phyloP scores from a whole-genome alignment of 1,139 yeast species.

The Diutina siamensis region DNA sequence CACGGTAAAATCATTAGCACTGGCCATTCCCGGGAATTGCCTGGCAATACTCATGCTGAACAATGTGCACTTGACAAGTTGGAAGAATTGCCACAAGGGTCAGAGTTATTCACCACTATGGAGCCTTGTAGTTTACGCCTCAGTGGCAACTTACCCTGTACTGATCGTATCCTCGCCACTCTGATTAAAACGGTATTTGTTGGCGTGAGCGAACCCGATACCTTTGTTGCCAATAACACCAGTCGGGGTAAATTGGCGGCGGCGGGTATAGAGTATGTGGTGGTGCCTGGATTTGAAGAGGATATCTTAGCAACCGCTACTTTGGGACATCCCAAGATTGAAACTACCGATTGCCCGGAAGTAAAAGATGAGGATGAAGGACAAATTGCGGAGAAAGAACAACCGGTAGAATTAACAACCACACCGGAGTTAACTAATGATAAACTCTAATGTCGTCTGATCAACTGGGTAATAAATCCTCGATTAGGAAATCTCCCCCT shows the following conservation, averaged over 20 bases:
- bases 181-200: constrained; percentile 69
- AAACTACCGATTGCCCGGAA: too few species aligned
- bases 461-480: too few species aligned
- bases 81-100: constrained; percentile 55
- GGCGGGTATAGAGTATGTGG: constrained; percentile 59
- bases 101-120: constrained; percentile 90
- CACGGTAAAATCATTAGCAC: constrained; percentile 57
- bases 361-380: too few species aligned
- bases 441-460: too few species aligned
- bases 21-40: constrained; percentile 84
- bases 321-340: constrained; percentile 66
- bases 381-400: too few species aligned
- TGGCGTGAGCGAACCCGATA: constrained; percentile 85
- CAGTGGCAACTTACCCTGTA: constrained; percentile 87
- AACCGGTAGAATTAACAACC: too few species aligned
- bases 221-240: constrained; percentile 69
- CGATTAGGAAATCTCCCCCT: too few species aligned
- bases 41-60: constrained; percentile 97
- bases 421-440: too few species aligned
- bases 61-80: constrained; percentile 86
- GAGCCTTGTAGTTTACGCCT: constrained; percentile 89
- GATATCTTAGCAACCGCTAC: constrained; percentile 62
- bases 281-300: constrained; percentile 78
- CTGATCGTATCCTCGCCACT: constrained; percentile 55
- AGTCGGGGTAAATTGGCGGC: constrained; percentile 44